Base-by-base conservation (phyloP, 345 rosid genomes). In the Syzygium jambos region DNA sequence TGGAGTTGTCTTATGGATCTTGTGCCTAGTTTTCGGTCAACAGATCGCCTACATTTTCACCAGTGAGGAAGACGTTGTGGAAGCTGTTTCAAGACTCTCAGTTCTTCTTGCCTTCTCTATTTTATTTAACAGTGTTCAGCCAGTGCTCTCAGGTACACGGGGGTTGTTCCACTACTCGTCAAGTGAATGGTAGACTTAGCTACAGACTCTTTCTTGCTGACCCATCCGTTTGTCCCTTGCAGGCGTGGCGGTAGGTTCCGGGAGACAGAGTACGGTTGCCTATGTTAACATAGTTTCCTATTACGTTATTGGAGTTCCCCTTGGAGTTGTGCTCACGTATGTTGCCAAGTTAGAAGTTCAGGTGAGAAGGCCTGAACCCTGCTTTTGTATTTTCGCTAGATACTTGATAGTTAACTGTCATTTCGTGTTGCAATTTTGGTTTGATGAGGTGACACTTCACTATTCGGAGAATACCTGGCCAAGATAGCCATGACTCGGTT, bases 71-170 rank as follows among this genome's bases (percentile, higher is more conserved):
- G 89, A 89, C 83, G 87, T 94, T 4, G 90, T 78, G 13, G 89
- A 92, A 29, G 34, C 87, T 29, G 92, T 92, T 9, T 86, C 90
- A 23, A 87, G 78, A 56, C 91, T 94, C 84, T 91, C 93, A 22
- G 78, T 90, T 27, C 78, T 91, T 0, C 91, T 93, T 30, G 91
- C 94, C 86, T 85, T 92, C 87, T 89, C 95, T 5, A 59, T 90
- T 27, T 41, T 93, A 23, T 89, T 92, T 46, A 92, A 91, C 43
- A 89, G 94, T 54, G 65, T 90, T 27, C 93, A 92, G 54, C 59
- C 93, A 25, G 89, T 92, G 3, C 90, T 92, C 61, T 68, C 92
- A 38, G 93, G 93, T 85, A 88, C 30, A 57, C 52, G 7, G 5
- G 43, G 34, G 22, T 11, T 16, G 43, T 65, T 30, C 43, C 78